Base-by-base conservation (phyloP, 1,284 basidiomycete genomes). In the Ceratobasidium sp. region DNA sequence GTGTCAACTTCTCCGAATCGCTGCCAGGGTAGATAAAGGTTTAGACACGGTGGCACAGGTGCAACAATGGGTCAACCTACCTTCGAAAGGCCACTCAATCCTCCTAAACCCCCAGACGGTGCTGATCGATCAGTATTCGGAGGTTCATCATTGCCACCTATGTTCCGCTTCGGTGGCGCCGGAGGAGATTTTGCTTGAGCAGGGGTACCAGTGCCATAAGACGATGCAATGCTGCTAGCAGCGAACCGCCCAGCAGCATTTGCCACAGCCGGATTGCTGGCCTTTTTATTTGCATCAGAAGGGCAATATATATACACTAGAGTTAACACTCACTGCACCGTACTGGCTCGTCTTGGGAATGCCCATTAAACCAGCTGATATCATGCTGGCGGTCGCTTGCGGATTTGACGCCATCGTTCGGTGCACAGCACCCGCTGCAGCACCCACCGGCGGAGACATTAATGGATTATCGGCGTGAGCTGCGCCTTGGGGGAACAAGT, bases 1-100 rank as follows among this genome's bases (percentile, higher is more conserved):
- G 85, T 85, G 79, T 89, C 88, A 13, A 90, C 83, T 78, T 87
- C 85, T 29, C 88, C 88, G 74, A 90, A 85, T 85, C 84, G 86
- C 88, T 89, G 78, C 16, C 39, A 34, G 9, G 13, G n/a, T 5
- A 53, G 11, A 59, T 48, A 7, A 34, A 8, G 4, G 39, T 16
- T 59, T 29, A 59, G 65, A 43, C 19, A 22, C 14, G 27, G 31
- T 29, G 22, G 29, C 22, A 53, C 22, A 48, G 19, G 16, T 49
- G n/a, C 56, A 48, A n/a, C 4, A 1, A 27, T 29, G 24, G 22
- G 16, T 46, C 39, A 19, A 29, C 68, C 29, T 29, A 54, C 68
- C 68, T 71, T 71, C 24, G 39, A 39, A 22, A n/a, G n/a, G 22
- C 66, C 24, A 34, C 24, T 14, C 22, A 54, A 24, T n/a, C 63